Evolutionary conservation across 495 filamentous ascomycete genomes (phyloP).

Genomic region (Paragyromitra xinjiangensis): DNA sequence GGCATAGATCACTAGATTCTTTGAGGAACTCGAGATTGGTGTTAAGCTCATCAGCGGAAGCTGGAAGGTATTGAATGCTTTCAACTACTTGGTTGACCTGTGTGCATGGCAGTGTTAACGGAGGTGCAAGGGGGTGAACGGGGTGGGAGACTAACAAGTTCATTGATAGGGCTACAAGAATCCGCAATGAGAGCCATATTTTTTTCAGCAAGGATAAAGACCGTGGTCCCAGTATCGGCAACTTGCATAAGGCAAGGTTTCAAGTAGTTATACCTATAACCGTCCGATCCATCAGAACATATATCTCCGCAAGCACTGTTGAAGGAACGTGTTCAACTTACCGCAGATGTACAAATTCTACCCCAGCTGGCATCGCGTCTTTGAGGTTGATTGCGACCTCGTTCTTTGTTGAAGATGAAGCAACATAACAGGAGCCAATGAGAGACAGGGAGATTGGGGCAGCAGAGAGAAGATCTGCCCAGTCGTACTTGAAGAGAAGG

Average conservation of each 20-base stretch:
- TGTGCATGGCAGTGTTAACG: no score
- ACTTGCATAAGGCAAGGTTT: slow-evolving; percentile 1
- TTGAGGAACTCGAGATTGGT: neutral
- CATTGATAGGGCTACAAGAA: no score
- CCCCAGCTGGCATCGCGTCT: neutral
- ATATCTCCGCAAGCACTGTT: no score
- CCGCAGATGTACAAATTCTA: neutral
- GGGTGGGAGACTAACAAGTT: no score
- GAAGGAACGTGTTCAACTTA: no score
- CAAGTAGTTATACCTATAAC: neutral
- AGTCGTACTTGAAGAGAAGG: slow-evolving; percentile 2
- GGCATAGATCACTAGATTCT: neutral
- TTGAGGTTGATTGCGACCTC: neutral
- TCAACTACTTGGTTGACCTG: neutral
- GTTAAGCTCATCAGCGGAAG: neutral
- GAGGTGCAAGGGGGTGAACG: no score
- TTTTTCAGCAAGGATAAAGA: neutral
- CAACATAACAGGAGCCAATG: slow-evolving; percentile 4
- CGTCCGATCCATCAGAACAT: no score
- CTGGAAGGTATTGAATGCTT: neutral
- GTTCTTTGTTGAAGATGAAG: neutral
- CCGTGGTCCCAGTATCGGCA: neutral
- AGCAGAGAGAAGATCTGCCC: slow-evolving; percentile 3
- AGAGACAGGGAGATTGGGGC: neutral
- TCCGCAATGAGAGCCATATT: no score